Evolutionary conservation across 1,284 basidiomycete genomes (phyloP), one percentile per base, ranked within the genome.

Genomic region (Pascua sp.): DNA sequence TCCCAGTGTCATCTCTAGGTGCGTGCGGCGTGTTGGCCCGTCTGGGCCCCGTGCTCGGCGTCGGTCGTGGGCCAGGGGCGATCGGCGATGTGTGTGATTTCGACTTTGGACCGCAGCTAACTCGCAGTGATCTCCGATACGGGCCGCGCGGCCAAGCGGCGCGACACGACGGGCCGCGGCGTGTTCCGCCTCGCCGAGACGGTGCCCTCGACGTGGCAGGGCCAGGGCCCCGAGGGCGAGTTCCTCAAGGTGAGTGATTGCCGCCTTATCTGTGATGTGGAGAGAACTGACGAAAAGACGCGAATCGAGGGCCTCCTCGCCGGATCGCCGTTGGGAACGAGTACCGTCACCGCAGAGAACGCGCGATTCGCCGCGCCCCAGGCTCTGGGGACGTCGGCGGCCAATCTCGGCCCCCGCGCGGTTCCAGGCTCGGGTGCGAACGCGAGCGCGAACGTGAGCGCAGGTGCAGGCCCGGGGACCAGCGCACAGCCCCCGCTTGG

Each of bases 111-210:
- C 17, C 16, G 24, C 8, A 24, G 42, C 47, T 43, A 42, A 36
- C 39, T 12, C 1, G 24, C 54, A 78, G 77, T 78, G 17, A 77
- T 78, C 47, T 45, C 47, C 63, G 51, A 57, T 53, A 37, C 53
- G 54, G 44, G 67, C 45, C 59, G 64, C 11, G 61, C 60, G 37
- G 56, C 57, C 45, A 66, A 67, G 50, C 60, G 69, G n/a, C 60
- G 69, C 57, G 64, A 71, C 43, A 55, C 70, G 32, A 58, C 62
- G 17, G 24, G 47, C 32, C 54, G 70, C 32, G 77, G 77, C 1
- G 67, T 79, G 4, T 79, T 79, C 59, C 60, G 75, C 12, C 63
- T 79, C 24, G 77, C 75, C 5, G 76, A 79, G 60, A 79, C 77
- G 1, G 77, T 79, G 1, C 71, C 71, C 12, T 66, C 67, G n/a